Evolutionary conservation across 2,329 filamentous ascomycete genomes (phyloP).

Genomic region (Xylariomycetidae sp.): DNA sequence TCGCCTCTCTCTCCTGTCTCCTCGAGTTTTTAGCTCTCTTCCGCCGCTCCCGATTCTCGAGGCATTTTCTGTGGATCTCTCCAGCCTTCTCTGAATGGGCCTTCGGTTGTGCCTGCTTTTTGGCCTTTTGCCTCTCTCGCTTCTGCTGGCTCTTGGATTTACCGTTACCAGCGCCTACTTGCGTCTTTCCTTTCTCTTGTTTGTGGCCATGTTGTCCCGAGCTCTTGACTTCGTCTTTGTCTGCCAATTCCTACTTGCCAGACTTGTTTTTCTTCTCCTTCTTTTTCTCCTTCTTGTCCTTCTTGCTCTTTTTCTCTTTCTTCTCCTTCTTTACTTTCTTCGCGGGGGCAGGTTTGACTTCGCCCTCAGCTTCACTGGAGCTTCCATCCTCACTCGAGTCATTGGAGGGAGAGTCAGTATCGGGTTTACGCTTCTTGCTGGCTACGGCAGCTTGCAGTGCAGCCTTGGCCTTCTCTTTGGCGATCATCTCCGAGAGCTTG

Average conservation of each 20-base stretch:
- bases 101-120: no score
- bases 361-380: constrained; percentile 26
- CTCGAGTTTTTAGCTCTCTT: no score
- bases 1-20: no score
- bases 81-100: no score
- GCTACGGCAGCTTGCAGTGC: constrained; percentile 38
- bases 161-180: no score
- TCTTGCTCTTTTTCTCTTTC: constrained; percentile 12
- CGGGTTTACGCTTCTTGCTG: constrained; percentile 24
- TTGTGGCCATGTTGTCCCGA: no score
- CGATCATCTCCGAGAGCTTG: constrained; percentile 50
- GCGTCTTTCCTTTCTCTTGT: no score
- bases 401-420: constrained; percentile 12
- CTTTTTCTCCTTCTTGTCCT: constrained; percentile 12
- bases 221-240: not conserved
- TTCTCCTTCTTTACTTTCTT: constrained; percentile 26
- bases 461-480: constrained; percentile 49
- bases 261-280: constrained; percentile 32
- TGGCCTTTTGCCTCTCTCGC: no score
- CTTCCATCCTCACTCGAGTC: constrained; percentile 16
- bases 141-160: no score
- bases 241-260: constrained; percentile 7
- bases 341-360: constrained; percentile 29
- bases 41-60: no score
- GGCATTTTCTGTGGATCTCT: no score